Evolutionary conservation across 2,329 filamentous ascomycete genomes (phyloP), one percentile per base, ranked within the genome.

Genomic region (Penicillium hesseltinei): DNA sequence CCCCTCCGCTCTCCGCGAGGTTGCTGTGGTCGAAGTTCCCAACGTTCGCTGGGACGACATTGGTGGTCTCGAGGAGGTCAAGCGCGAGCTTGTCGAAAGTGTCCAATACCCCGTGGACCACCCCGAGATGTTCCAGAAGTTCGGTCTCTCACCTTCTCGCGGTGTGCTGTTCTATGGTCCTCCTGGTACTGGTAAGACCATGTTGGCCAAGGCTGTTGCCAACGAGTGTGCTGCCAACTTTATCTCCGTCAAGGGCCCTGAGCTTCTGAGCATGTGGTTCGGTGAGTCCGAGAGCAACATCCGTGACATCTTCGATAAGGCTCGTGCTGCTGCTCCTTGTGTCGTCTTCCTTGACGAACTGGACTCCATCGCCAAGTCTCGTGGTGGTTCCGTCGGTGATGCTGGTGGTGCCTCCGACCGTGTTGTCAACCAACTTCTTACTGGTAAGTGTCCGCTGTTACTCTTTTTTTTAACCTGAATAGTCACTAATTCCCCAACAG

Each of bases 241-340:
- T 82, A 97, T 99, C 75, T 99, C 94, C 40, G 89, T 99, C 78
- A 99, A 99, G 87, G 94, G 94, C 61, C 95, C 94, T 57, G 94
- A 99, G 78, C 84, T 99, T 71, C 86, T 99, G 70, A 97, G 92
- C 77, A 99, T 99, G 94, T 99, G 94, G 94, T 99, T 99, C 74
- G 94, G 94, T 88, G 94, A 99, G 82, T 99, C 94, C 54, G 95
- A 99, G 81, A 96, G 91, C 86, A 99, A 99, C 81, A 97, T 99
- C 66, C 91, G 94, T 75, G 94, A 99, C 76, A 99, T 99, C 71
- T 99, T 99, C 78, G 94, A 99, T 86, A 99, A 97, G 87, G 94
- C 94, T 65, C 91, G 94, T 74, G 95, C 94, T 62, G 94, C 95
- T 60, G 94, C 94, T 70, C 94, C 94, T 79, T 99, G 95, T 71